Conservation (phyloP, 768 basidiomycete species). For the Mycena indigotica region DNA sequence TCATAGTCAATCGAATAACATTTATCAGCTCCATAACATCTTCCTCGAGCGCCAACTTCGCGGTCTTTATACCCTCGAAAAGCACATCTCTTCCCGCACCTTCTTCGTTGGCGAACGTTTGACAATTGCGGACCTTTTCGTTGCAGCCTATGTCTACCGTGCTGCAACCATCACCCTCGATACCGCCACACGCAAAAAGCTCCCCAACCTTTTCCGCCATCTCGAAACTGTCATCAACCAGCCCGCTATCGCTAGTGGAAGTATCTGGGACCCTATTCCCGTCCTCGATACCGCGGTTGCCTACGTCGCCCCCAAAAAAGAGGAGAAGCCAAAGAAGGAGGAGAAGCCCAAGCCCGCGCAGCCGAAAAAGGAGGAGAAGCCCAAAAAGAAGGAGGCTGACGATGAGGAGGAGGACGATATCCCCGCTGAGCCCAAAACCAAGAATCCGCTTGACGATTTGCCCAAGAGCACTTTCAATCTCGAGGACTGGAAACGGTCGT, state of each 20-base stretch:
- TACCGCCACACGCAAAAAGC: slow-evolving; percentile 60
- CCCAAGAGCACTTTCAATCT: slow-evolving; percentile 88
- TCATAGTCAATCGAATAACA: slow-evolving; percentile 29
- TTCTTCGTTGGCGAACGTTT: slow-evolving; percentile 93
- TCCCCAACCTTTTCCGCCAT: slow-evolving; percentile 80
- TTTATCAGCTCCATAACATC: slow-evolving; percentile 55
- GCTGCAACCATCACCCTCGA: slow-evolving; percentile 62
- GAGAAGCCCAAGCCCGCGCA: slow-evolving; percentile 61
- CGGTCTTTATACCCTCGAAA: slow-evolving; percentile 68
- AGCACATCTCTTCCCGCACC: slow-evolving; percentile 74
- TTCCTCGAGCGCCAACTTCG: slow-evolving; percentile 57
- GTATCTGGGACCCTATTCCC: slow-evolving; percentile 59
- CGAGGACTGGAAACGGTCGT: slow-evolving; percentile 96
- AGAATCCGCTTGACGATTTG: slow-evolving; percentile 92
- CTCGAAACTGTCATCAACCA: slow-evolving; percentile 88
- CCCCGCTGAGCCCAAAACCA: slow-evolving; percentile 82
- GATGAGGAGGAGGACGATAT: slow-evolving; percentile 78
- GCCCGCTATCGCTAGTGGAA: slow-evolving; percentile 57
- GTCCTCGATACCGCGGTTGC: slow-evolving; percentile 71
- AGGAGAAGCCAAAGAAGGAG: slow-evolving; percentile 48
- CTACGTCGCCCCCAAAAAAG: slow-evolving; percentile 62
- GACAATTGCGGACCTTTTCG: slow-evolving; percentile 83
- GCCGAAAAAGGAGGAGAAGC: slow-evolving; percentile 66
- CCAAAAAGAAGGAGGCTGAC: slow-evolving; percentile 55
- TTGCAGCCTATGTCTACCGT: slow-evolving; percentile 61